Evolutionary conservation across 495 filamentous ascomycete species (phyloP), one percentile per base, ranked within the genome.

Genomic region (Penicillium verhagenii): DNA sequence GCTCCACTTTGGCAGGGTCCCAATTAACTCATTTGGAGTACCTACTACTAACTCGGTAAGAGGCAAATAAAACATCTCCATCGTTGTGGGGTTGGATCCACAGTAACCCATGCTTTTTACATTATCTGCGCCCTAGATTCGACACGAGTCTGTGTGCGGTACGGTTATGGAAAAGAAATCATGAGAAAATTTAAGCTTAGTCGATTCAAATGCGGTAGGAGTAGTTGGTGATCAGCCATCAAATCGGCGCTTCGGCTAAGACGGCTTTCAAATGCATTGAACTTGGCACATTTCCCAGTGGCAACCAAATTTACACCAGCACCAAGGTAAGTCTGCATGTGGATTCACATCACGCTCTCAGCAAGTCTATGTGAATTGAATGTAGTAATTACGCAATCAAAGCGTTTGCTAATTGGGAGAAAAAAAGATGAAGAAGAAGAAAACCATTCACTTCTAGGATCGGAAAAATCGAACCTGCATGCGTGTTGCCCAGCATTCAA

Each of bases 201-300:
- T 40, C 49, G 3, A 20, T 38, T 52, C 56, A 14, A 55, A 64
- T 59, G 16, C 14, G 58, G 64, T 39, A 64, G 16, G 48, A 19
- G 5, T 14, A 13, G 21, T 14, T 58, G 64, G 50, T 67, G 64
- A 67, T 65, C 64, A 23, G 18, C 43, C 13, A n/a, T 19, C 21
- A 42, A 43, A 6, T 19, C 21, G 8, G 42, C 53, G 6, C 16
- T 42, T 60, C 65, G 65, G 65, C 40, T 67, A 67, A 52, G 49
- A 67, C 65, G 65, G 65, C 59, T 63, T 50, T 20, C 10, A 14
- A n/a, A n/a, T 39, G 24, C 46, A 50, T n/a, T n/a, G n/a, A 58
- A 50, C 13, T 56, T 53, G 57, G 35, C 20, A 18, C 28, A 37
- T 33, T 21, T 37, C 20, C 9, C 14, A 38, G 46, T 50, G 18